Evolutionary conservation across 129 eudicot species (phyloP), one percentile per base, ranked within the genome.

Genomic region (Helichrysum umbraculigerum): DNA sequence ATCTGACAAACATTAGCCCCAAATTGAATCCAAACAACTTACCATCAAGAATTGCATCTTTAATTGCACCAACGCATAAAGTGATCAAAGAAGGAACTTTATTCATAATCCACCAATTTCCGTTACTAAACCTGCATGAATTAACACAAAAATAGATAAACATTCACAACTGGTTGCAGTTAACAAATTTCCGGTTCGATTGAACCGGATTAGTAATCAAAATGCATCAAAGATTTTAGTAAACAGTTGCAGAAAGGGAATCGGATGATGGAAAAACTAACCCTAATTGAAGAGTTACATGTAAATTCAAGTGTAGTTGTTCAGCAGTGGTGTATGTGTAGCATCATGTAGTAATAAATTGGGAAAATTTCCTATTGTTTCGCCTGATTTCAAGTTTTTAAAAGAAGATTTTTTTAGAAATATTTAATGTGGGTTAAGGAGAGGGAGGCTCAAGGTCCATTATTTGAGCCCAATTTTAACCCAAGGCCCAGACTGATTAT

Each of bases 21-120:
- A 47, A 47, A 47, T 0, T 9, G 47, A 41, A 41, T 7, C 8
- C 47, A 41, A 14, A 14, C 54, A 47, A 14, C 54, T 76, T 67
- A 90, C 92, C 92, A 0, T 68, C 84, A 51, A 84, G 86, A 42
- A 90, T 84, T 67, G 77, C 82, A 34, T 87, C 76, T 51, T 64
- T 86, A 9, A 90, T 42, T 30, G 85, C 81, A 17, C 75, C 75
- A 42, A 87, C n/a, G 81, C 92, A 90, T 75, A 87, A 70, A 77
- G 66, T 60, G 76, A 78, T 35, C 52, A 90, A 74, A 25, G 85
- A 81, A 5, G 92, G 89, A 75, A 60, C 78, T 79, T 84, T 68
- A 25, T 44, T 37, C 90, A 87, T 86, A 1, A 3, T 47, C 9
- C 2, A 12, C n/a, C n/a, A 47, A 47, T 14, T 47, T 47, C 17